Conservation (phyloP, 495 filamentous ascomycete species). For the Talaromyces adpressus region DNA sequence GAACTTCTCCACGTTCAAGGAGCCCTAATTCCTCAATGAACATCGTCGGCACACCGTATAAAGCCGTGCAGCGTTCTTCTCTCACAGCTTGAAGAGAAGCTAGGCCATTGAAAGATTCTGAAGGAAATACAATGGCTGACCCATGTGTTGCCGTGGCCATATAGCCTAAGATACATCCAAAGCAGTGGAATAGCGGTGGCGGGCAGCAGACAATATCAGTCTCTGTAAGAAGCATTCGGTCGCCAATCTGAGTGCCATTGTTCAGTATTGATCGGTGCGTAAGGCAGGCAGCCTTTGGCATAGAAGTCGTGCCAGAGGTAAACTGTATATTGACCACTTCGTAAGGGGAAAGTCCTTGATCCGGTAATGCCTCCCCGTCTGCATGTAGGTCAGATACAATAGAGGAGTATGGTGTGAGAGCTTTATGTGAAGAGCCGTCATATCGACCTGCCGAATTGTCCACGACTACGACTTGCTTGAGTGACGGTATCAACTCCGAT, state of each 20-base stretch:
- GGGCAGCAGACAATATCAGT: constrained; percentile 76
- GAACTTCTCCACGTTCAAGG: constrained; percentile 47
- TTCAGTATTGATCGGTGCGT: constrained; percentile 82
- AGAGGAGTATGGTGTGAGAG: constrained; percentile 46
- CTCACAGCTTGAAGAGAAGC: constrained; percentile 65
- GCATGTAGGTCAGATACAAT: constrained; percentile 39
- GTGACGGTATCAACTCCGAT: constrained; percentile 59
- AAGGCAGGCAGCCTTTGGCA: constrained; percentile 88
- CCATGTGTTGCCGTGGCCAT: constrained; percentile 92
- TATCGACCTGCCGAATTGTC: constrained; percentile 70
- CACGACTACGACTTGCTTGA: constrained; percentile 65
- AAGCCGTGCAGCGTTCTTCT: constrained; percentile 70
- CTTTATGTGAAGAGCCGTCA: constrained; percentile 35
- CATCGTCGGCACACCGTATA: constrained; percentile 96
- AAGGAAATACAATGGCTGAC: constrained; percentile 75
- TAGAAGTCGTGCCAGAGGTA: constrained; percentile 84
- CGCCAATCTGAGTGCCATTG: constrained; percentile 76
- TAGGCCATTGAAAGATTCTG: constrained; percentile 77
- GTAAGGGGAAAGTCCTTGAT: constrained; percentile 46
- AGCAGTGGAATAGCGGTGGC: constrained; percentile 89
- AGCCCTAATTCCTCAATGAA: constrained; percentile 82
- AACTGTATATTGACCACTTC: constrained; percentile 96
- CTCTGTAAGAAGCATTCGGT: constrained; percentile 70
- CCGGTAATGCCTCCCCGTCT: constrained; percentile 33
- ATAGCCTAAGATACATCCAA: constrained; percentile 84